Base-by-base conservation (phyloP, 129 eudicot genomes). In the Scalesia atractyloides region DNA sequence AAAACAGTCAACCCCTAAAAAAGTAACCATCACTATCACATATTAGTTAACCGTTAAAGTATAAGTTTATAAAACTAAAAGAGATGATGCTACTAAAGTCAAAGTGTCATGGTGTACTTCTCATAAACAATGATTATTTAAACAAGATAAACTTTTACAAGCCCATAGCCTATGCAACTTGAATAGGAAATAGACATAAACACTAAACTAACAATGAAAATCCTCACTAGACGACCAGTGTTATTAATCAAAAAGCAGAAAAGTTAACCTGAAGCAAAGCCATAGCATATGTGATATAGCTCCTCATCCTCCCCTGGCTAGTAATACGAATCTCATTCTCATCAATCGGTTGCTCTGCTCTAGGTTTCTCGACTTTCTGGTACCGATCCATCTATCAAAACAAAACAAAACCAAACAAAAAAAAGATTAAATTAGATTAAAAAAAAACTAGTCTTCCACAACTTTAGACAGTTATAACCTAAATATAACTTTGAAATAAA, bases 241-340 rank as follows among this genome's bases (percentile, higher is more conserved):
- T 15, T 72, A 44, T 9, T 16, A 61, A 61, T 14, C 12, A 9
- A 19, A 22, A 30, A 19, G 12, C 41, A 19, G 63, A 33, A 69
- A 36, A 10, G 7, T 19, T 16, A 67, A 90, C 98, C 91, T 90
- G 93, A 83, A 94, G 97, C 85, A 90, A 71, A 69, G 82, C 84
- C 98, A 94, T 85, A 43, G 98, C 98, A 64, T 94, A 94, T n/a
- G 97, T 86, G 70, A 94, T 94, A 70, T 90, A 94, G 86, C 88
- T 94, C 13, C 98, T 83, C 98, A 94, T 94, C 86, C 98, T 82
- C 33, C 98, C 98, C 53, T 86, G 98, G 74, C 98, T 90, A 2
- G 98, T 94, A 79, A 94, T 94, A 70, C 98, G 84, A 81, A 94
- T 94, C 86, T 94, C 98, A 77, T 94, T 94, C 83, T 87, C 98